Conservation (phyloP, 202 grass and related monocot species). For the Schoenoplectus triqueter region DNA sequence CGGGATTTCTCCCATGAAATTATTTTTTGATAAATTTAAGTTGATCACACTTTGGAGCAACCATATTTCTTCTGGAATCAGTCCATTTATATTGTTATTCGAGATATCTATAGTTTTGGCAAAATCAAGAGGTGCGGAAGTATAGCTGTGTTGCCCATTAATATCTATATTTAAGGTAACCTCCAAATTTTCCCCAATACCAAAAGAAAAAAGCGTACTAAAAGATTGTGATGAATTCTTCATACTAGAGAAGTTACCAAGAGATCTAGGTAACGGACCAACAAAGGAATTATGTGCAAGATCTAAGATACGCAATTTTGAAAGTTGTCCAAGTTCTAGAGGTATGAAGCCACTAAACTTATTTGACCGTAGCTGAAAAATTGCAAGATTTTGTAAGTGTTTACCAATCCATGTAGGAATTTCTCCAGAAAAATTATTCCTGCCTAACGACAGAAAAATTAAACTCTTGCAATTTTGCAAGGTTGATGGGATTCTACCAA, state of each 20-base stretch:
- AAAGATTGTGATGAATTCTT: background rate
- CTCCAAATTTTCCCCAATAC: background rate
- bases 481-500: conserved; percentile 4
- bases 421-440: background rate
- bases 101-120: conserved; percentile 41
- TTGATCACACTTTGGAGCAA: fast-evolving
- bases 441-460: background rate
- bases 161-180: background rate
- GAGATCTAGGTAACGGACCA: background rate
- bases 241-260: background rate
- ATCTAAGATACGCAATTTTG: background rate
- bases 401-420: background rate
- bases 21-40: conserved; percentile 46
- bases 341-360: background rate
- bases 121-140: background rate
- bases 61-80: conserved; percentile 4
- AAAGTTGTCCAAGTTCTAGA: background rate
- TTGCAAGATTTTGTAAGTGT: background rate
- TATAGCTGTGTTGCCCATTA: background rate
- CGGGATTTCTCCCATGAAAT: conserved; percentile 45
- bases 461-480: background rate
- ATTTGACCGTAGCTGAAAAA: background rate
- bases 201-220: background rate
- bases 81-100: conserved; percentile 37
- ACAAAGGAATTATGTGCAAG: background rate